These are phyloP conservation scores for Leccinum pachyderme DNA, from an alignment of 1,284 basidiomycete genomes.

Conservation along the genomic window DNA sequence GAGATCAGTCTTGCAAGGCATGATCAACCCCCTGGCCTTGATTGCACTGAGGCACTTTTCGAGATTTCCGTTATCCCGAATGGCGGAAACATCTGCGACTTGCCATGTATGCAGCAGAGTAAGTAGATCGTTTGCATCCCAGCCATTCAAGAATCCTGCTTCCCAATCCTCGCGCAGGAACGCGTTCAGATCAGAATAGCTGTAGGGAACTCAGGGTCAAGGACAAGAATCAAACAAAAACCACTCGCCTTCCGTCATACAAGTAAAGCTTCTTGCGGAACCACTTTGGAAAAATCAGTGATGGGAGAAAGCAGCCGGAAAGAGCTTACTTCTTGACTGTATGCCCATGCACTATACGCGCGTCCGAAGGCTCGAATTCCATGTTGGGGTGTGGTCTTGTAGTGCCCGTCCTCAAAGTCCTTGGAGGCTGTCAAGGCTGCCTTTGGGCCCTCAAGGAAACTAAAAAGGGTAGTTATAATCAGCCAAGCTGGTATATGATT, in stretches of 20 bases:
- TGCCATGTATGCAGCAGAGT: slow-evolving; percentile 25
- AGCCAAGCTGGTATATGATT: neutral
- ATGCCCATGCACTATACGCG: slow-evolving; percentile 60
- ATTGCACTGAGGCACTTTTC: slow-evolving; percentile 16
- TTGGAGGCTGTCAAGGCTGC: slow-evolving; percentile 54
- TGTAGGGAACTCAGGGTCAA: slow-evolving; percentile 14
- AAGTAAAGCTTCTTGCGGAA: slow-evolving; percentile 52
- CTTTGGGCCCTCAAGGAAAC: slow-evolving; percentile 62
- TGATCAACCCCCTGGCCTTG: slow-evolving; percentile 25
- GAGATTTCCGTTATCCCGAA: slow-evolving; percentile 23
- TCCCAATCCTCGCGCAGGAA: slow-evolving; percentile 58
- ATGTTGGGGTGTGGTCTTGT: slow-evolving; percentile 45
- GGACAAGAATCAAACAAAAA: neutral
- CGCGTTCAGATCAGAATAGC: slow-evolving; percentile 46
- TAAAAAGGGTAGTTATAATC: slow-evolving; percentile 19
- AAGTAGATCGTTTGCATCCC: slow-evolving; percentile 50
- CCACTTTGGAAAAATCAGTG: slow-evolving; percentile 40
- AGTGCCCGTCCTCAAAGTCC: slow-evolving; percentile 57
- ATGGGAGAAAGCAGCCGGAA: neutral
- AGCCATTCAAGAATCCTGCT: slow-evolving; percentile 40
- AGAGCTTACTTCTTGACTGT: slow-evolving; percentile 48
- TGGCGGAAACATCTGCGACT: slow-evolving; percentile 19
- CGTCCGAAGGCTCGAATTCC: slow-evolving; percentile 56
- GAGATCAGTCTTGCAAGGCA: slow-evolving; percentile 41
- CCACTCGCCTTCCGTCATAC: slow-evolving; percentile 39